Evolutionary conservation across 306 rosid genomes (phyloP), one percentile per base, ranked within the genome.

Genomic region (Malus fusca): DNA sequence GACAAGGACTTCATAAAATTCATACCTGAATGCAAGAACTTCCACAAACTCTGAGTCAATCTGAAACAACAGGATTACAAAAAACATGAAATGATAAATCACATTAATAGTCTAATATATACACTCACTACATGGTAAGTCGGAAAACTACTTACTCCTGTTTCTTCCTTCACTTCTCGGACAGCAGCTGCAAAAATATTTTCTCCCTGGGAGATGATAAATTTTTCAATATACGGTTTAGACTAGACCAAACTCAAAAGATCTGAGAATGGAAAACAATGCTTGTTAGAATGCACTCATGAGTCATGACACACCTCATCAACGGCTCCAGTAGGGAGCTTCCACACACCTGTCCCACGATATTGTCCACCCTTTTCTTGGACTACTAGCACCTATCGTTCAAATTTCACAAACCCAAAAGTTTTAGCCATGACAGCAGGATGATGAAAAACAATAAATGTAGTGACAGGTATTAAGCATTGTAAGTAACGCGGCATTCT

Each of bases 111-210:
- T 43, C 44, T 71, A 51, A 17, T 30, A 70, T 30, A 4, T 25
- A 46, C 42, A 70, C 28, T 11, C 44, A 28, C 26, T 42, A 3
- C 3, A 42, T 3, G 19, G 26, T 30, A 63, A 31, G 46, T 35
- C 10, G 15, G 25, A 22, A 46, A 46, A 48, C 48, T 75, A 80
- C 96, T 88, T 83, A 92, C 97, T 64, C 96, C 96, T 28, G 97
- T 92, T 87, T 95, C 97, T 89, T 95, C 97, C 84, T 84, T 89
- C 63, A 88, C 97, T 81, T 95, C 97, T 85, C 97, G 84, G 58
- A 77, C 88, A 52, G 93, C 96, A 73, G 97, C 93, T 77, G 55
- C 90, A 82, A 71, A 81, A 30, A 95, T 87, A 69, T 95, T 87
- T 88, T 90, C 97, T 40, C 96, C 98, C 97, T 88, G 83, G 11